Evolutionary conservation across 1,139 yeast species (phyloP), one percentile per base, ranked within the genome.

Genomic region (Kodamaea sp.): DNA sequence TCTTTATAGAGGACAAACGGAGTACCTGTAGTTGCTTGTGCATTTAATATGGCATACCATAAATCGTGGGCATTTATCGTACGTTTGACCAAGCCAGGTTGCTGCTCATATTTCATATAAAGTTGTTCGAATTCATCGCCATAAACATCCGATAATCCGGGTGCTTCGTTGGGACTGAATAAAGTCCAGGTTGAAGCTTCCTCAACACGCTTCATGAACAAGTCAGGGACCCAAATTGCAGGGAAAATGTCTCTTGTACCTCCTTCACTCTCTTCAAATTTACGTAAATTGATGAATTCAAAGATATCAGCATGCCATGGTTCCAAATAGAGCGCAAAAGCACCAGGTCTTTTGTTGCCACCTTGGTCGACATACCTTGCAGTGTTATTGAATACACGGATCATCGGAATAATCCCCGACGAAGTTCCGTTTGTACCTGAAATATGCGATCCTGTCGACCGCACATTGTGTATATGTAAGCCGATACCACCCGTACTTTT

Each of bases 321-420:
- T 49, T 78, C 83, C 37, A 77, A 47, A 59, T 77, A 78, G 25
- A 76, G 62, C n/a, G 81, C 79, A 55, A 78, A 75, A 6, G 83
- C 83, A 32, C 83, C 82, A 0, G 83, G 83, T 47, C 83, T 57
- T 56, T 77, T 77, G 49, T 77, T 77, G 25, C 82, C 82, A 27
- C 83, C 83, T 53, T 78, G 83, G 48, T 78, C 82, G 24, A 78
- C 83, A 49, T 76, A 77, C 52, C 79, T 67, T 11, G 83, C 81
- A 6, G 81, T 76, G 51, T 75, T 71, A 52, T 78, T 77, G 58
- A 77, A 77, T 12, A 77, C 82, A 46, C 77, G 67, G 10, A 78
- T 58, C 81, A 78, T 75, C 1, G 83, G 83, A 15, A 77, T 74
- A 32, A 78, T 58, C 12, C 83, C 83, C 52, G 67, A 74, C 4